Base-by-base conservation (phyloP, 495 filamentous ascomycete species). In the Durotheca rogersii region DNA sequence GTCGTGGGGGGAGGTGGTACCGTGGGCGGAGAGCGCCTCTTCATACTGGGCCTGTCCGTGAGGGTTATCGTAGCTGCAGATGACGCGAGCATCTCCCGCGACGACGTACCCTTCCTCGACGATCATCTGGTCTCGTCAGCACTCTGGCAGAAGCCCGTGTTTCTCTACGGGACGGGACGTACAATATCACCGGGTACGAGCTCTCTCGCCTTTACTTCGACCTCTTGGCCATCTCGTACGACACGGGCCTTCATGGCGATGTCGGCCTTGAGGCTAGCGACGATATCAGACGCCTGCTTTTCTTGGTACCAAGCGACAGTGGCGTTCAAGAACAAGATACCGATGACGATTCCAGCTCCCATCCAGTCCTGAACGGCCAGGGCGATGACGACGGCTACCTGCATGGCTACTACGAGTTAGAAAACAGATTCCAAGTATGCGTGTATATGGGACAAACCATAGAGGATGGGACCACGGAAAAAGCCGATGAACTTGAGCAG, bases 251-350 rank as follows among this genome's bases (percentile, higher is more conserved):
- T 84, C 83, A 90, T 85, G 53, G 86, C 86, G 68, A 90, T 90
- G 62, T 89, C 86, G 77, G 86, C 86, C 74, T 88, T 89, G 27
- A 90, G 72, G 45, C 73, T 79, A 44, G 86, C 85, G 51, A 90
- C 86, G 63, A 90, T 85, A 67, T 90, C 86, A 58, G 86, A 86
- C 56, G 86, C 86, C 70, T 88, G 85, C 74, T 89, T 89, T 68
- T 90, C 86, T 69, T 90, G 86, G 69, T 89, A 90, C 86, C 86
- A 90, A 76, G 85, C 86, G 66, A 89, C 86, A 39, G 73, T 58
- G 38, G 86, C 86, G 73, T 90, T 90, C 50, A 90, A 81, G 56
- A 87, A 64, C 18, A 90, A 65, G 53, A 90, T 88, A 69, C 82
- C 86, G 47, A 87, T 84, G 66, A 90, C 89, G 52, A 90, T 85